These are phyloP conservation scores for Huntiella omanensis DNA, from an alignment of 2,329 filamentous ascomycete genomes.

Conservation along the genomic window DNA sequence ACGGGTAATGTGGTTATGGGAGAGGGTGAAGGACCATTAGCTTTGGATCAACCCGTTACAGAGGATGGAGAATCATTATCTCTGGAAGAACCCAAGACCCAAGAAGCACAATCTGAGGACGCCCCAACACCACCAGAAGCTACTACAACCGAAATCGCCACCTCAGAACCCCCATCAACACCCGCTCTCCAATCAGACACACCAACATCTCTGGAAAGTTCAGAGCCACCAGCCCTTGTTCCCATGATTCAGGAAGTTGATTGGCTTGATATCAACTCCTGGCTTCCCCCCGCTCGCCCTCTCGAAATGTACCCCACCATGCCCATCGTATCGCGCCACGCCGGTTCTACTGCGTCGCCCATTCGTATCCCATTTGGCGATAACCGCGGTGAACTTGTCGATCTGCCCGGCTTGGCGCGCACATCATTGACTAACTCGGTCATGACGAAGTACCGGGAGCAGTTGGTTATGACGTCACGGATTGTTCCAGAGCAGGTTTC, in stretches of 20 bases:
- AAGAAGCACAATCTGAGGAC: no score
- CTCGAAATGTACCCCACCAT: conserved; percentile 65
- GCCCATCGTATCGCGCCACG: conserved; percentile 68
- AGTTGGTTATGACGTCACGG: conserved; percentile 62
- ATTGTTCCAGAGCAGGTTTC: conserved; percentile 53
- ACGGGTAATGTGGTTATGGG: no score
- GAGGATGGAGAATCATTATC: no score
- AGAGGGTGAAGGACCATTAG: no score
- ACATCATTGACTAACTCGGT: conserved; percentile 56
- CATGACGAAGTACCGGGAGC: conserved; percentile 40
- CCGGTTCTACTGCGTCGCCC: conserved; percentile 86
- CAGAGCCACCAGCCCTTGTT: not conserved
- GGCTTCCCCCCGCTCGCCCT: conserved; percentile 58
- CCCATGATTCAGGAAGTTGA: conserved; percentile 13
- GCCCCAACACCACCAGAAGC: no score
- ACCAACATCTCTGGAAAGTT: not conserved
- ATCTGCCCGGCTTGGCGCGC: conserved; percentile 70
- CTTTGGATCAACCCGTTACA: no score
- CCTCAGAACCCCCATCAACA: not conserved
- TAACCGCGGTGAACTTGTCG: conserved; percentile 76
- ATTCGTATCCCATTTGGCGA: conserved; percentile 82
- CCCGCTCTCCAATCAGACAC: not conserved
- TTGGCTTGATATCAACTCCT: conserved; percentile 25
- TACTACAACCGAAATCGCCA: not conserved
- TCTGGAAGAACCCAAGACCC: no score